phyloP scores from a whole-genome alignment of 148 eudicot species.

The Talinum fruticosum region DNA sequence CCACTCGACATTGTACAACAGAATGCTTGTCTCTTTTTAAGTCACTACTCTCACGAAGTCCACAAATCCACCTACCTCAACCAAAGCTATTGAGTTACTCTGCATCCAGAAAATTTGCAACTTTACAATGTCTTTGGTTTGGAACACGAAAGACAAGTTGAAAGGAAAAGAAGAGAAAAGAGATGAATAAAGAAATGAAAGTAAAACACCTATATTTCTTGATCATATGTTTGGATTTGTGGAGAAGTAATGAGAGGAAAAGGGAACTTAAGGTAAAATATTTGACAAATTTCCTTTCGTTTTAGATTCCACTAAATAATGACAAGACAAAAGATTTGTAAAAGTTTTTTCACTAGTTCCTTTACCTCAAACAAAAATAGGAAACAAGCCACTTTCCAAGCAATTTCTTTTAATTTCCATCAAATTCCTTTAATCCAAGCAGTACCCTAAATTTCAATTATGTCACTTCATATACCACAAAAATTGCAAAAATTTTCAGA shows the following conservation, averaged over 20 bases:
- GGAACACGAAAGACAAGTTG: background rate
- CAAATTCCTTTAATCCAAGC: background rate
- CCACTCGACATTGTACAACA: constrained; percentile 52
- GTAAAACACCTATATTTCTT: background rate
- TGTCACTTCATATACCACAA: background rate
- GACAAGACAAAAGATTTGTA: too few relatives aligned
- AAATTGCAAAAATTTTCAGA: background rate
- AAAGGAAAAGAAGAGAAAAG: background rate
- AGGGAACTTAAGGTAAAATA: too few relatives aligned
- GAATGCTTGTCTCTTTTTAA: background rate
- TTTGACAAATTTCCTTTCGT: too few relatives aligned
- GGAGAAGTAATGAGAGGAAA: background rate
- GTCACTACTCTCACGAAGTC: background rate
- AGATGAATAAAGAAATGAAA: background rate
- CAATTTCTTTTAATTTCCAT: background rate
- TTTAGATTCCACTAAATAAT: too few relatives aligned
- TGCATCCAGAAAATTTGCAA: constrained; percentile 9
- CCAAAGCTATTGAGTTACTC: background rate
- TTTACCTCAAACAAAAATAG: too few relatives aligned
- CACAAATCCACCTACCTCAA: constrained; percentile 9
- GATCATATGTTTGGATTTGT: background rate
- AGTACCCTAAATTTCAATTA: background rate
- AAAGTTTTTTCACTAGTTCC: too few relatives aligned
- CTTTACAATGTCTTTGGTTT: background rate
- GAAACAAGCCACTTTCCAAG: background rate